Conservation (phyloP, 2,329 filamentous ascomycete species). For the Rosellinia necatrix region DNA sequence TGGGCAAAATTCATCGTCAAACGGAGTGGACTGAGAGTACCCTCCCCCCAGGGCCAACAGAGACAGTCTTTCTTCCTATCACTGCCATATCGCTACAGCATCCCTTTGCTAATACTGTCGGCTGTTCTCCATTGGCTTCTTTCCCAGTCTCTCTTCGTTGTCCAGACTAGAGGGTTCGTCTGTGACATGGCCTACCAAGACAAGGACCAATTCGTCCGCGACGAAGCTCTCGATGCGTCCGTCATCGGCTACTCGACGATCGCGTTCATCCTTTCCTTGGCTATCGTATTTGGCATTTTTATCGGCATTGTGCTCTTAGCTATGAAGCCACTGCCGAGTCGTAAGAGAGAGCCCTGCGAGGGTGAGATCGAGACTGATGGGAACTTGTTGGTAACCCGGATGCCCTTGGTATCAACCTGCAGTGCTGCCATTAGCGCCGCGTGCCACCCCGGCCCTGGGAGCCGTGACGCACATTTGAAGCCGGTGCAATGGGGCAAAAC, state of each 20-base stretch:
- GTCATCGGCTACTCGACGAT: slow-evolving; percentile 1
- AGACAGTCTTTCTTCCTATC: background rate
- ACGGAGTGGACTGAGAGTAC: background rate
- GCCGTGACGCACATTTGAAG: background rate
- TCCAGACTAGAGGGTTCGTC: slow-evolving; percentile 7
- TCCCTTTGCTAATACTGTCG: background rate
- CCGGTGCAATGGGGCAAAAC: background rate
- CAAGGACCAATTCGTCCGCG: background rate
- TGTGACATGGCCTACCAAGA: background rate
- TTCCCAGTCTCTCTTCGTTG: slow-evolving; percentile 1
- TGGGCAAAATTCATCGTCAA: slow-evolving; percentile 7
- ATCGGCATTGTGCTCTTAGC: background rate
- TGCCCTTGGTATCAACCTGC: background rate
- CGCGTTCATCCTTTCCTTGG: background rate
- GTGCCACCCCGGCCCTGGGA: background rate
- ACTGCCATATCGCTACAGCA: slow-evolving; percentile 3
- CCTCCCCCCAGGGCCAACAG: background rate
- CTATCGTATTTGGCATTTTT: background rate
- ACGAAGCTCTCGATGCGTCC: slow-evolving; percentile 3
- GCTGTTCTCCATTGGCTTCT: slow-evolving; percentile 8
- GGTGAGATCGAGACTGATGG: background rate
- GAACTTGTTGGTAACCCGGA: background rate
- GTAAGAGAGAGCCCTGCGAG: background rate
- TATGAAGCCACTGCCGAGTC: background rate
- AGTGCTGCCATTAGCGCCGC: slow-evolving; percentile 5